Evolutionary conservation across 2,329 filamentous ascomycete genomes (phyloP), one percentile per base, ranked within the genome.

Genomic region (Colletotrichum agaves): DNA sequence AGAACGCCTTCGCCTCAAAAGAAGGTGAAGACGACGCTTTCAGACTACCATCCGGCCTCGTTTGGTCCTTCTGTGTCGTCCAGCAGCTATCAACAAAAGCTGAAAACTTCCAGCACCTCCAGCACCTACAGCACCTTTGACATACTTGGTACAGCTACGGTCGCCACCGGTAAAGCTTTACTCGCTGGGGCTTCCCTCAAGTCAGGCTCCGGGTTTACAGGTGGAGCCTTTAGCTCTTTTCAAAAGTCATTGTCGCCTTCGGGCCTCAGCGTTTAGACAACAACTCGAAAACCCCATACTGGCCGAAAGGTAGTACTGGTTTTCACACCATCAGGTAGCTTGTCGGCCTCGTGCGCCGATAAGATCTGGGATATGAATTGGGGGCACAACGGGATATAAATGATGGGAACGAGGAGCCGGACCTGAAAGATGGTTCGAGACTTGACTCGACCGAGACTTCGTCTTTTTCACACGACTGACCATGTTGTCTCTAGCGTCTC

Each of bases 231-330:
- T 8, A 12, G 43, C 27, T 17, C 8, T 17, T 47, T 59, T 43
- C 15, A 47, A 27, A 31, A 27, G 31, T 23, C 19, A 12, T 6
- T 12, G 3, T 7, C 12, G 23, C 44, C n/a, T n/a, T 19, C n/a
- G n/a, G 55, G 11, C 15, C 19, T 46, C 27, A 47, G 39, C 10
- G 15, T 49, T 27, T 47, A 39, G 17, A 21, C 13, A 13, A 19
- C 27, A 37, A 19, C 12, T 10, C 21, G 8, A 15, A 31, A 49
- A 49, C 31, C 31, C n/a, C 19, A 4, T 49, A 33, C 43, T 59
- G 13, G 56, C 56, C 43, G 56, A 59, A 49, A 59, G 31, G 56
- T 39, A 39, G 56, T 31, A 47, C 17, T 31, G 17, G 43, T 17
- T 33, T 23, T 23, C 31, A 21, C 12, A 19, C 31, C 41, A 27